These are phyloP conservation scores for Talaromyces borbonicus DNA, from an alignment of 495 filamentous ascomycete genomes.

Conservation along the genomic window DNA sequence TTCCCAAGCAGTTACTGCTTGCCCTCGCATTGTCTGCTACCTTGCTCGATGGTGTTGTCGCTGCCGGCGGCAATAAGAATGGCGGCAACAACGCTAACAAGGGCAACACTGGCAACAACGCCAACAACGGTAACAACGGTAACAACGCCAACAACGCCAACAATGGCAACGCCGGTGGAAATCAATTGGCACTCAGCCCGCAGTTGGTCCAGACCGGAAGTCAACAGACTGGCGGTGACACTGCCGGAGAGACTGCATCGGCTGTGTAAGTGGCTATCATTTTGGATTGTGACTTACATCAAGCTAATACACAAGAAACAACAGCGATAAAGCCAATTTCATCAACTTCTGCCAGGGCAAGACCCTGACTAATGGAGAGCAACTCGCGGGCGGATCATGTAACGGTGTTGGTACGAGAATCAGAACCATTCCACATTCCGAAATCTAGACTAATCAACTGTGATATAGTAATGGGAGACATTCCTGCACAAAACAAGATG, in stretches of 20 bases:
- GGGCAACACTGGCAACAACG: background rate
- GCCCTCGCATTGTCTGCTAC: background rate
- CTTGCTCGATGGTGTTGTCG: background rate
- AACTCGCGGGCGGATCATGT: slow-evolving; percentile 56
- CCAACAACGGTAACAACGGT: background rate
- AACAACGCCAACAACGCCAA: background rate
- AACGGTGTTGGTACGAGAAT: slow-evolving; percentile 48
- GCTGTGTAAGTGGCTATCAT: slow-evolving; percentile 39
- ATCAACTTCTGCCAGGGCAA: slow-evolving; percentile 61
- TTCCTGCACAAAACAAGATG: slow-evolving; percentile 54
- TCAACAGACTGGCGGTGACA: slow-evolving; percentile 18
- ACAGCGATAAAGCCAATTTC: slow-evolving; percentile 46
- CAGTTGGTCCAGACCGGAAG: slow-evolving; percentile 42
- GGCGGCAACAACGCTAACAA: background rate
- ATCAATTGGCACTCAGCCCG: slow-evolving; percentile 24
- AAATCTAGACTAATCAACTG: too few relatives aligned
- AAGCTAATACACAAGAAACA: background rate
- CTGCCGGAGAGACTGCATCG: slow-evolving; percentile 45
- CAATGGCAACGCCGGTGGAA: slow-evolving; percentile 1
- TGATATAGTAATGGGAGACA: slow-evolving; percentile 56
- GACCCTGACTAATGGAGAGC: slow-evolving; percentile 59
- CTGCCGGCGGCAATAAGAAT: background rate
- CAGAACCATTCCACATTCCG: too few relatives aligned
- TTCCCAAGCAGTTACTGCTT: background rate
- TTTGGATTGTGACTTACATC: background rate